Evolutionary conservation across 495 filamentous ascomycete genomes (phyloP), one percentile per base, ranked within the genome.

Genomic region (Monascus purpureus): DNA sequence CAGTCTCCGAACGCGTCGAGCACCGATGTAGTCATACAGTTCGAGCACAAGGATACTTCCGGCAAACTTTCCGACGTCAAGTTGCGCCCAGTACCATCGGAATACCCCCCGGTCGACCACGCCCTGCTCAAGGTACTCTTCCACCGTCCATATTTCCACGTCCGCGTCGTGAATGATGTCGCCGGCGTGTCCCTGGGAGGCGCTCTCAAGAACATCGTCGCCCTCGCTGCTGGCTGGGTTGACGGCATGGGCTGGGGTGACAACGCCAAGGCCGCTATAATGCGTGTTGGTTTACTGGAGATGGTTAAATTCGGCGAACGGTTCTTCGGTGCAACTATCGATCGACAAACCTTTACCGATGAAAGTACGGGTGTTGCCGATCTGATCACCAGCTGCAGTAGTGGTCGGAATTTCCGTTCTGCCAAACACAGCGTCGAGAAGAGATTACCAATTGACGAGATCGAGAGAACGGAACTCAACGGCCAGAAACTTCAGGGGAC

Each of bases 401-500:
- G 84, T 24, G 92, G 92, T 16, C 71, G 92, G 16, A 99, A 99
- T 53, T 90, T 83, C 68, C 74, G 82, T 30, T 95, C 86, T 50
- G 90, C 92, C 20, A 92, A 80, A 70, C 73, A 87, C 61, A 78
- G 78, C 9, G 70, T 93, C 17, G 70, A 90, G 69, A 70, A 77
- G 42, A 76, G 77, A 23, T 68, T 82, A 35, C 68, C 72, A 24
- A 80, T 99, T 27, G 75, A 78, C 36, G 82, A 95, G 61, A 69
- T 99, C 36, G 92, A 96, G 69, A 67, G 71, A 49, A 67, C 68
- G 25, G 86, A 93, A 56, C 65, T 99, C 38, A 99, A 99, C 51
- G 92, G 92, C 19, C 92, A 99, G 68, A 94, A 86, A 62, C 59
- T 99, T 41, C 92, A 96, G 55, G 92, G 92, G 12, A 94, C 82